Evolutionary conservation across 1,284 basidiomycete genomes (phyloP).

Genomic region (Phylloboletellus chloephorus): DNA sequence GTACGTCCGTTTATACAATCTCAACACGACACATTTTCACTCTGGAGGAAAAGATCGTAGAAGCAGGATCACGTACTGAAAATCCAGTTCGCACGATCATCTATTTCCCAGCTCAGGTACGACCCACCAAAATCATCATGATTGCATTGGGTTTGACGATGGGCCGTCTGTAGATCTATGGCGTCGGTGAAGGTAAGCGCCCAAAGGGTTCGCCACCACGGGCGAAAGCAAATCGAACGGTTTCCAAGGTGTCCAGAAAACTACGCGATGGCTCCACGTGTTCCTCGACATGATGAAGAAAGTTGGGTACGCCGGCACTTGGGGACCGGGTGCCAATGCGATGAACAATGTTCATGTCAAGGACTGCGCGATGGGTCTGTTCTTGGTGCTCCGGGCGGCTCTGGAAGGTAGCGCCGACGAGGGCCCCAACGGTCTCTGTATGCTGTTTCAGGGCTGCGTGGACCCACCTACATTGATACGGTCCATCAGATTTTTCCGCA

Average conservation of each 20-base stretch:
- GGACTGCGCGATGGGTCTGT: slow-evolving; percentile 33
- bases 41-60: slow-evolving; percentile 29
- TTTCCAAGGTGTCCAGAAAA: slow-evolving; percentile 31
- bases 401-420: slow-evolving; percentile 37
- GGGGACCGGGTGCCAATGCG: slow-evolving; percentile 37
- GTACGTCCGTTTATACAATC: slow-evolving; percentile 13
- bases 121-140: neutral
- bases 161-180: slow-evolving; percentile 32
- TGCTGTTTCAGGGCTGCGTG: neutral
- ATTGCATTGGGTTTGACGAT: neutral
- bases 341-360: slow-evolving; percentile 38
- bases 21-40: neutral
- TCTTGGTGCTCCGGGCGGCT: slow-evolving; percentile 35
- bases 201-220: neutral
- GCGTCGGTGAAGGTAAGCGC: slow-evolving; percentile 34
- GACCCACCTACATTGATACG: slow-evolving; percentile 5
- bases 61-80: slow-evolving; percentile 36
- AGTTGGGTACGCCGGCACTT: slow-evolving; percentile 34
- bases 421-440: slow-evolving; percentile 38
- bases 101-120: slow-evolving; percentile 33
- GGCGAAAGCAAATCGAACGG: neutral
- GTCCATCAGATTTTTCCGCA: slow-evolving; percentile 23
- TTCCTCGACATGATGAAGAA: slow-evolving; percentile 32
- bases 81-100: slow-evolving; percentile 41
- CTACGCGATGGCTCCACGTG: slow-evolving; percentile 32